phyloP scores from a whole-genome alignment of 805 yeast genomes.

The Lipomyces mesembrius region DNA sequence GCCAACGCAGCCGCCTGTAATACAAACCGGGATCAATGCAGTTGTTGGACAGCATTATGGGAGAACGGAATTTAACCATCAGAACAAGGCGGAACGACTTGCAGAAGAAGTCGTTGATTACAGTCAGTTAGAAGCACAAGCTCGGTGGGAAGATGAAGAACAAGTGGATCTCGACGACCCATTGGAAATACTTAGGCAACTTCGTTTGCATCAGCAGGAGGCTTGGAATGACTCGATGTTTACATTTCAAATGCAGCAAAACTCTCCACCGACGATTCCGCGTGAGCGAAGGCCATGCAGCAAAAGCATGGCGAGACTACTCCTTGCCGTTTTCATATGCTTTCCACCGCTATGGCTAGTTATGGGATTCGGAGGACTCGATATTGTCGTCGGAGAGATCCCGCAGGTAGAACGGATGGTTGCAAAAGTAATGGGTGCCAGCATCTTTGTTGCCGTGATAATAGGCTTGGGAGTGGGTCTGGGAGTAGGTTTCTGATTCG shows the following conservation, averaged over 20 bases:
- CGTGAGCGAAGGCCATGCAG: conserved; percentile 15
- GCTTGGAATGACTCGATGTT: conserved; percentile 22
- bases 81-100: neutral
- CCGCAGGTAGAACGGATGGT: conserved; percentile 42
- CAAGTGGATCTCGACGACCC: conserved; percentile 13
- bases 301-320: conserved; percentile 31
- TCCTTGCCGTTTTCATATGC: conserved; percentile 37
- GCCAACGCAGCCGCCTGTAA: conserved; percentile 8
- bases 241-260: conserved; percentile 13
- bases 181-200: conserved; percentile 21
- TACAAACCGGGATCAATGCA: conserved; percentile 2
- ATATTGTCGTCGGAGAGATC: conserved; percentile 44
- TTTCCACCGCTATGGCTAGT: conserved; percentile 51
- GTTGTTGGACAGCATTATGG: conserved; percentile 16
- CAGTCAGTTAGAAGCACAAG: conserved; percentile 1
- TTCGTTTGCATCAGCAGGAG: conserved; percentile 19
- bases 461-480: conserved; percentile 36
- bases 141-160: conserved; percentile 2
- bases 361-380: conserved; percentile 48
- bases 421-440: conserved; percentile 46
- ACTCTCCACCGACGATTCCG: conserved; percentile 14
- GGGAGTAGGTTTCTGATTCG: conserved; percentile 34
- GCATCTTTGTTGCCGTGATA: conserved; percentile 26
- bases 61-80: neutral
- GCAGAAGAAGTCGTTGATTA: neutral